These are phyloP conservation scores for Coprinellus micaceus DNA, from an alignment of 768 basidiomycete species.

Conservation along the genomic window DNA sequence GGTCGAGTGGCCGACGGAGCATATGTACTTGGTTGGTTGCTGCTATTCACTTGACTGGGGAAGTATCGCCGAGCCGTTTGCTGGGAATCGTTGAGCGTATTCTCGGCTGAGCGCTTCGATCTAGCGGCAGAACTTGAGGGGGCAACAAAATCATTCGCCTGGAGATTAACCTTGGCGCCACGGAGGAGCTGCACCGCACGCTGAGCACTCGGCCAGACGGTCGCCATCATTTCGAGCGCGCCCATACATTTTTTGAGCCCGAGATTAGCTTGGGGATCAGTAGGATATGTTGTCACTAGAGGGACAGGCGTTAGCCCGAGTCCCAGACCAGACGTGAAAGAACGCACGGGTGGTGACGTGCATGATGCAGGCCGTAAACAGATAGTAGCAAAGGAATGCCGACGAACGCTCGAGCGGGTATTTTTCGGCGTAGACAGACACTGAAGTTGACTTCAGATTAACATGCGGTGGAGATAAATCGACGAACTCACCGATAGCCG, in stretches of 20 bases:
- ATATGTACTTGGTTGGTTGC: neutral
- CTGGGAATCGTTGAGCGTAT: constrained; percentile 37
- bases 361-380: constrained; percentile 79
- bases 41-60: neutral
- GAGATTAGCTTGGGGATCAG: constrained; percentile 65
- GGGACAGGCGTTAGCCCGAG: constrained; percentile 4
- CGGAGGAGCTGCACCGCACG: constrained; percentile 71
- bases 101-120: constrained; percentile 60
- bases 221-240: constrained; percentile 58
- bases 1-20: neutral
- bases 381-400: constrained; percentile 73
- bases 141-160: neutral
- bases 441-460: constrained; percentile 26
- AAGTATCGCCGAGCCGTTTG: constrained; percentile 7
- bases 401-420: constrained; percentile 60
- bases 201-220: constrained; percentile 73
- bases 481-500: constrained; percentile 50
- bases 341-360: constrained; percentile 68
- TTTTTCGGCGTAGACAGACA: constrained; percentile 56
- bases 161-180: constrained; percentile 49
- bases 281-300: constrained; percentile 58
- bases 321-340: neutral
- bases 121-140: constrained; percentile 29
- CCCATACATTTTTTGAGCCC: constrained; percentile 68
- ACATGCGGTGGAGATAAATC: neutral